phyloP scores from a whole-genome alignment of 2,329 filamentous ascomycete species.

The Monilinia aucupariae region DNA sequence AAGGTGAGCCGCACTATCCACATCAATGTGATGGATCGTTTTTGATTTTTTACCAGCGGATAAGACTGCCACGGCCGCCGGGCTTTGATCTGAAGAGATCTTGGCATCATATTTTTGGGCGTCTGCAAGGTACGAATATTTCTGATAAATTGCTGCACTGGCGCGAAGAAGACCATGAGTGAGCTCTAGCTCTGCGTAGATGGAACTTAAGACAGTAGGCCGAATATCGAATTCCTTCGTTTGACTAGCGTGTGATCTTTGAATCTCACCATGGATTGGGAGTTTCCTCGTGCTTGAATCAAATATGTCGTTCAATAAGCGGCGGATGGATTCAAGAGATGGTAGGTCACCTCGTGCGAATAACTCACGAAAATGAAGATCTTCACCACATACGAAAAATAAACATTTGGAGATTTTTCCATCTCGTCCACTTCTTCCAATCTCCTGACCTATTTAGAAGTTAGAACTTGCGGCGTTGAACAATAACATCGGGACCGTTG shows the following conservation, averaged over 20 bases:
- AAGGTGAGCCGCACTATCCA: slow-evolving; percentile 38
- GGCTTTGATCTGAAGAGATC: slow-evolving; percentile 38
- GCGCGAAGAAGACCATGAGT: slow-evolving; percentile 52
- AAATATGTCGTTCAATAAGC: slow-evolving; percentile 49
- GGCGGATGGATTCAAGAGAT: slow-evolving; percentile 44
- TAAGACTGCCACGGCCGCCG: slow-evolving; percentile 43
- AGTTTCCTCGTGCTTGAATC: slow-evolving; percentile 33
- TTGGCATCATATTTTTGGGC: slow-evolving; percentile 34
- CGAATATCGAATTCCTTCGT: slow-evolving; percentile 50
- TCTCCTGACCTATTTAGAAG: slow-evolving; percentile 40
- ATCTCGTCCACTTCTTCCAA: slow-evolving; percentile 51
- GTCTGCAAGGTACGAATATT: slow-evolving; percentile 46
- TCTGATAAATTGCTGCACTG: slow-evolving; percentile 51
- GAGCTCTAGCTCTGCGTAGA: slow-evolving; percentile 57
- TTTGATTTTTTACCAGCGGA: slow-evolving; percentile 38
- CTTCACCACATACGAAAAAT: slow-evolving; percentile 52
- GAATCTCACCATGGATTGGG: slow-evolving; percentile 41
- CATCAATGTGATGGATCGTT: slow-evolving; percentile 45
- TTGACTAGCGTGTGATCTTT: slow-evolving; percentile 43
- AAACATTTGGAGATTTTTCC: slow-evolving; percentile 50
- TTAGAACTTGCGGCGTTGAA: background rate
- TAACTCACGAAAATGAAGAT: slow-evolving; percentile 53
- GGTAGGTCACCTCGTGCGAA: slow-evolving; percentile 57
- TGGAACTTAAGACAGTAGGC: slow-evolving; percentile 43
- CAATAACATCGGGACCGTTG: background rate